Base-by-base conservation (phyloP, 2,329 filamentous ascomycete genomes). In the Ophiosphaerella herpotricha region DNA sequence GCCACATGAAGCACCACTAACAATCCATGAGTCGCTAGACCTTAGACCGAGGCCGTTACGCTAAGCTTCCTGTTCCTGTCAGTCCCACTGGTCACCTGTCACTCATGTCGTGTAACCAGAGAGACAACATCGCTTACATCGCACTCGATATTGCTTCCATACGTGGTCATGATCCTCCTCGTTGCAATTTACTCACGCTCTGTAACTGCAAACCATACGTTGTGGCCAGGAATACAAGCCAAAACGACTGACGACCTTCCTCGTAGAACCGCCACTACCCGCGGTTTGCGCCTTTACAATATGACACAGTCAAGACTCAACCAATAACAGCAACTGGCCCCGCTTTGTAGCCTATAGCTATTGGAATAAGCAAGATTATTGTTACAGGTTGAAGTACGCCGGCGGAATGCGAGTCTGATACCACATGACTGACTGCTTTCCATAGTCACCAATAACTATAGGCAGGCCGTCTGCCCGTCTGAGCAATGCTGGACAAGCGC, bases 1-100 rank as follows among this genome's bases (percentile, higher is more conserved):
- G 33, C 13, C 13, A 29, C 26, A 29, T 11, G 7, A 29, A 29
- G 21, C 21, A 16, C 12, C 24, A 4, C 13, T 24, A 13, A 29
- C 26, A 29, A 29, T 29, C 26, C 26, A 29, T 29, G 7, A 11
- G 26, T 24, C 13, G 11, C 26, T 26, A 16, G 16, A 35, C 31
- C 8, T 38, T n/a, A 12, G 33, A 12, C 18, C 16, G 36, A 16
- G 13, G 31, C 31, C 16, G 45, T 37, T 31, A 13, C 24, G 23
- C 26, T 29, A 43, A 21, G 46, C 39, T 48, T 38, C 39, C 35
- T 43, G 46, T 48, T 43, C 35, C 39, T 48, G 43, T 33, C 39
- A 43, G 29, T 26, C 36, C 38, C 13, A 16, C 13, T 39, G 14
- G 9, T 38, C 32, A 39, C 26, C 34, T 39, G 38, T 24, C 34